phyloP scores from a whole-genome alignment of 2,329 filamentous ascomycete genomes.

The Colletotrichum navitas region DNA sequence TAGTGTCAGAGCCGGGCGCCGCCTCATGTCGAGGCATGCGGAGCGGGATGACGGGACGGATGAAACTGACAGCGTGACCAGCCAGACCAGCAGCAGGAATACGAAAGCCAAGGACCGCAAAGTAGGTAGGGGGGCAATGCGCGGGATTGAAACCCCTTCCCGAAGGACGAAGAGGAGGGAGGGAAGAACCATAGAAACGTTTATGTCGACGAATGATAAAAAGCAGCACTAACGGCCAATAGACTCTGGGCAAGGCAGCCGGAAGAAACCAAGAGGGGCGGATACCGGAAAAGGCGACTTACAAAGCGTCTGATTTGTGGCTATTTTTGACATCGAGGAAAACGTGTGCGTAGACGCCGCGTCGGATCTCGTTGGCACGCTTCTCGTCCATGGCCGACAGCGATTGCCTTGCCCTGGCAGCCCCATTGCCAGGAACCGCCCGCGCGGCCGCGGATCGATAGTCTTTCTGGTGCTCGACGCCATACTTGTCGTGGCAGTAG shows the following conservation, averaged over 20 bases:
- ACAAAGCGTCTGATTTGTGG: slow-evolving; percentile 45
- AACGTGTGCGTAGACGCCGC: slow-evolving; percentile 38
- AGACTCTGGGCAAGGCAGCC: background rate
- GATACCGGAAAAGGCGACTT: slow-evolving; percentile 36
- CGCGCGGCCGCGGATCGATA: slow-evolving; percentile 11
- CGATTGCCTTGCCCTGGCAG: slow-evolving; percentile 35
- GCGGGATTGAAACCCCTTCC: background rate
- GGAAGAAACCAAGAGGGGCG: background rate
- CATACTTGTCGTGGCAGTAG: slow-evolving; percentile 28
- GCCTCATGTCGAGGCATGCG: slow-evolving; percentile 4
- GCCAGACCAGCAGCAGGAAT: slow-evolving; percentile 1
- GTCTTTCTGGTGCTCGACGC: background rate
- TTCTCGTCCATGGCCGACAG: slow-evolving; percentile 44
- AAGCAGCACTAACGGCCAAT: background rate
- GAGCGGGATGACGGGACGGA: background rate
- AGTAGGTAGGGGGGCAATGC: background rate
- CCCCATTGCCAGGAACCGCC: slow-evolving; percentile 12
- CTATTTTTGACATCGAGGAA: slow-evolving; percentile 43
- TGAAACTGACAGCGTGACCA: background rate
- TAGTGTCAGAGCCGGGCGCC: slow-evolving; percentile 15
- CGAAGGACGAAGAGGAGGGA: no score
- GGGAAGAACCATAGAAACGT: background rate
- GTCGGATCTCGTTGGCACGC: slow-evolving; percentile 42
- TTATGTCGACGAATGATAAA: background rate
- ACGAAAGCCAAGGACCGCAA: slow-evolving; percentile 8